Conservation (phyloP, 306 rosid species). For the Morella rubra region DNA sequence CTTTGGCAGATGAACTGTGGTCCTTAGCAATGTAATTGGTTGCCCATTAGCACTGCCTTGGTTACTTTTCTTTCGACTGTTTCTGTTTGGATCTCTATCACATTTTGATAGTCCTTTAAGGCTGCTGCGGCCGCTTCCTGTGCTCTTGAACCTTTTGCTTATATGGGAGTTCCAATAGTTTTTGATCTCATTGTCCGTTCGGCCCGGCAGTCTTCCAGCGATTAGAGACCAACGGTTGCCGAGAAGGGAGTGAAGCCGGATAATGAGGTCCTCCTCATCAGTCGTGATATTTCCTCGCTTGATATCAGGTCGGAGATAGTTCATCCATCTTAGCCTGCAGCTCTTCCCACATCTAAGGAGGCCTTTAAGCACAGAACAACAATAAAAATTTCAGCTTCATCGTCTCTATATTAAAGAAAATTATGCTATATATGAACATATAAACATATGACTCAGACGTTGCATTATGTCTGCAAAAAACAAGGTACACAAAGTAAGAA, state of each 20-base stretch:
- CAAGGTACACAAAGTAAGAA: background rate
- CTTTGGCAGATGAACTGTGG: constrained; percentile 60
- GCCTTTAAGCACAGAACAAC: constrained; percentile 36
- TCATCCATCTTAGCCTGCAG: constrained; percentile 87
- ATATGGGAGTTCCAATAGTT: constrained; percentile 87
- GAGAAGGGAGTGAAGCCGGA: constrained; percentile 73
- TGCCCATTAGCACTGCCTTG: constrained; percentile 16
- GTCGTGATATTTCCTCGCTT: constrained; percentile 82
- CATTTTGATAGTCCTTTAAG: constrained; percentile 30
- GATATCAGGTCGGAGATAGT: constrained; percentile 74
- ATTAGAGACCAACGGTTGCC: constrained; percentile 90
- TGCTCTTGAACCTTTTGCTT: constrained; percentile 41
- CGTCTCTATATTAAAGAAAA: background rate
- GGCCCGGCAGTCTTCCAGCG: constrained; percentile 75
- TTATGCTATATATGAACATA: too few species aligned
- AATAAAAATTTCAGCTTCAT: background rate
- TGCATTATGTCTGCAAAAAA: background rate
- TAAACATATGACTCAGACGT: background rate
- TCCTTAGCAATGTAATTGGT: constrained; percentile 26
- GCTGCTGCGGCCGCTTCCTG: constrained; percentile 29
- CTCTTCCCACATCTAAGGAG: constrained; percentile 88
- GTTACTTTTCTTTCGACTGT: constrained; percentile 20
- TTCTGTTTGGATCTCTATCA: background rate
- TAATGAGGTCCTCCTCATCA: constrained; percentile 74
- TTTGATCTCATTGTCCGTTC: constrained; percentile 84